Evolutionary conservation across 1,139 yeast species (phyloP).

Genomic region (Kodamaea arcana): DNA sequence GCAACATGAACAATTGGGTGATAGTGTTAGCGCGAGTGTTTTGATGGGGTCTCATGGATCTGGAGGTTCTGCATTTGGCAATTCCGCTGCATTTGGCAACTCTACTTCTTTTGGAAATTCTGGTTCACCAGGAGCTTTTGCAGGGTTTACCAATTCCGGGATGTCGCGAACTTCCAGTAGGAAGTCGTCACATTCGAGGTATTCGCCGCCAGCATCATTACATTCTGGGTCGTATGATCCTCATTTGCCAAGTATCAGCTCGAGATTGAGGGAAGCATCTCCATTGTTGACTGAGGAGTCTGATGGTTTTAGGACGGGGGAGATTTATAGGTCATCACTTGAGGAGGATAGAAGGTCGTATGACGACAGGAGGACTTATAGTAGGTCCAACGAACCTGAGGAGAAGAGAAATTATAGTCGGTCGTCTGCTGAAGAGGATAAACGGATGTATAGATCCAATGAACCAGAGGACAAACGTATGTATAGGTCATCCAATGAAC

Average conservation of each 20-base stretch:
- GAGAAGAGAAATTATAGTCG: too few relatives aligned
- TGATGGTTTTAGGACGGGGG: too few relatives aligned
- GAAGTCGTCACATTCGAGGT: slow-evolving; percentile 32
- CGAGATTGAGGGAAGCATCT: slow-evolving; percentile 34
- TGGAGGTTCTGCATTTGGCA: background rate
- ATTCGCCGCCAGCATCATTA: slow-evolving; percentile 30
- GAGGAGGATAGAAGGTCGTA: too few relatives aligned
- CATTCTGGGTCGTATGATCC: slow-evolving; percentile 37
- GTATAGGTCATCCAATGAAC: too few relatives aligned
- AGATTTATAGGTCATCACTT: too few relatives aligned
- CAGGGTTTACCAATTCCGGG: slow-evolving; percentile 3
- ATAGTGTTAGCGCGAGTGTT: slow-evolving; percentile 48
- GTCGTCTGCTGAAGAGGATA: too few relatives aligned
- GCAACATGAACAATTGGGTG: slow-evolving; percentile 48
- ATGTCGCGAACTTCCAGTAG: slow-evolving; percentile 24
- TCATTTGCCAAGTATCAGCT: slow-evolving; percentile 40
- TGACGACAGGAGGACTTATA: too few relatives aligned
- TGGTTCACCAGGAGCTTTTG: background rate
- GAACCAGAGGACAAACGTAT: background rate
- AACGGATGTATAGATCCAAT: slow-evolving; percentile 1
- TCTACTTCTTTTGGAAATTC: background rate
- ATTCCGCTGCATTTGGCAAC: slow-evolving; percentile 2
- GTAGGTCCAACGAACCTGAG: too few relatives aligned
- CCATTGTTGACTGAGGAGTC: too few relatives aligned
- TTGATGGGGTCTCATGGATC: slow-evolving; percentile 16